Evolutionary conservation across 192 early-diverging fungal species (phyloP), one percentile per base, ranked within the genome.

Genomic region (Podochytrium sp.): DNA sequence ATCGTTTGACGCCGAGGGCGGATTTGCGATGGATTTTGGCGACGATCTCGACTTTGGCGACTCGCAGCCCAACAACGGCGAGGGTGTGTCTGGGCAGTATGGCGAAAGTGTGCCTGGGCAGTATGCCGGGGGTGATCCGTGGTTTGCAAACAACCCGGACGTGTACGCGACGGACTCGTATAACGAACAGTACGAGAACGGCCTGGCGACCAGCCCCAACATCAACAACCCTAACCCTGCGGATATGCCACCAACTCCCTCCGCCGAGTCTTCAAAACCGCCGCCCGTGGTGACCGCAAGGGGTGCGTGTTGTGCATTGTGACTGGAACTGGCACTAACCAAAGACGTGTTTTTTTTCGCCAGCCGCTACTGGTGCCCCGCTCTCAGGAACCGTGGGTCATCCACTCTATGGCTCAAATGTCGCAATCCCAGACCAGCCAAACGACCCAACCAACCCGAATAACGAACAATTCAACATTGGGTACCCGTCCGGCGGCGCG

Each of bases 11-110:
- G 41, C 63, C 29, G 63, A 65, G 29, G 63, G 40, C 41, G 63
- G 63, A 23, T 65, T 65, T 49, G 63, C 63, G 29, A 65, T 65
- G 63, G 63, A 65, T 42, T 65, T 65, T 33, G 63, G 63, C 63
- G 63, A 65, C 29, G 63, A 65, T 18, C 18, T 37, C 30, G 14
- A 62, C 60, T 57, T 25, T 3, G 58, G 10, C 23, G 33, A 4
- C 58, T 7, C 58, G 14, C 5, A 3, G 7, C 25, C 7, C 23
- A 25, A 38, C 29, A 7, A 4, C 4, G 6, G 32, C 29, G 3
- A 16, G 3, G 5, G 30, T 5, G 7, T 27, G 5, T 6, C 20
- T 5, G 23, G 30, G 16, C 43, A 47, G n/a, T 47, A 16, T 16
- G n/a, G 43, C 43, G 43, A 47, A 10, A 27, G 23, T 0, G 43